phyloP scores from a whole-genome alignment of 192 early-diverging fungal genomes.

The Coemansia sp. region DNA sequence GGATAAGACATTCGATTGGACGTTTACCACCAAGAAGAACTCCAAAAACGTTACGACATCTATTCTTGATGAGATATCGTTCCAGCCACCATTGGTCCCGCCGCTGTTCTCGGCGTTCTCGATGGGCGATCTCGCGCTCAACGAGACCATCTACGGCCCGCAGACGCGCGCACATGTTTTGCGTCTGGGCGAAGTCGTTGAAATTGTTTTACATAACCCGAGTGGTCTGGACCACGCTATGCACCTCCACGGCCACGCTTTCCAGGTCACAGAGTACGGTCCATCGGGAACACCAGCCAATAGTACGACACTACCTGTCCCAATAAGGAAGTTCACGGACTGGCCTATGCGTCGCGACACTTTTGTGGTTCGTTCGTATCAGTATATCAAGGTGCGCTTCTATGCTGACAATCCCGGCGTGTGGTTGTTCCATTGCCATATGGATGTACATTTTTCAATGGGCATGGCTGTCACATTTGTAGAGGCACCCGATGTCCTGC shows the following conservation, averaged over 20 bases:
- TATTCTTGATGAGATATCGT: neutral
- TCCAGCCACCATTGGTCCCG: neutral
- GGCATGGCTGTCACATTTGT: conserved; percentile 70
- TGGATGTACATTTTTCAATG: conserved; percentile 61
- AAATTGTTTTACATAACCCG: conserved; percentile 63
- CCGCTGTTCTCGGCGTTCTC: neutral
- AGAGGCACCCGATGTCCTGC: conserved; percentile 64
- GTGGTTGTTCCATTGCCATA: no score
- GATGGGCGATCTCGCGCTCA: neutral
- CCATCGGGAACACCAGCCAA: conserved; percentile 11
- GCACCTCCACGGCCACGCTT: conserved; percentile 79
- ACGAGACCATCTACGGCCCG: conserved; percentile 60
- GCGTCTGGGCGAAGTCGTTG: conserved; percentile 48
- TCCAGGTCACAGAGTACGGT: conserved; percentile 70
- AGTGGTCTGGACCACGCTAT: conserved; percentile 73
- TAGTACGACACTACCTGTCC: conserved; percentile 58
- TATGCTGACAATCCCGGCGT: no score
- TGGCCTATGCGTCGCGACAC: conserved; percentile 63
- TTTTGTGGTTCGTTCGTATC: conserved; percentile 54
- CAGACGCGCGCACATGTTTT: conserved; percentile 48
- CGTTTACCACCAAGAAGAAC: neutral
- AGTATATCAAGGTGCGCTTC: conserved; percentile 69
- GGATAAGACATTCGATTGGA: neutral
- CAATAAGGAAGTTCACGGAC: conserved; percentile 64
- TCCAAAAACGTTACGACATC: neutral